Evolutionary conservation across 192 early-diverging fungal genomes (phyloP).

Genomic region (Podochytrium sp.): DNA sequence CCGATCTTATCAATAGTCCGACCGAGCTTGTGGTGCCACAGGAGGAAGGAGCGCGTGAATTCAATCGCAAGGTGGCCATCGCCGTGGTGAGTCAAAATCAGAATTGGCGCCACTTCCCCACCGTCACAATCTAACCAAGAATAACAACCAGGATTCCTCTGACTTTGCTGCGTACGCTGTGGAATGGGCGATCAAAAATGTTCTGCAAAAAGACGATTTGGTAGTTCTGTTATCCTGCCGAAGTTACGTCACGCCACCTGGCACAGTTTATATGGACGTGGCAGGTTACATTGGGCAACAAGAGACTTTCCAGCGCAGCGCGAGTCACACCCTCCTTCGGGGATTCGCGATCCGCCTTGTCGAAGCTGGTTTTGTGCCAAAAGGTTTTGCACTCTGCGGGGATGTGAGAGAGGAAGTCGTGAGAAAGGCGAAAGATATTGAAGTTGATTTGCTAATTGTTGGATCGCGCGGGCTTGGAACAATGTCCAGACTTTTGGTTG

Average conservation of each 20-base stretch:
- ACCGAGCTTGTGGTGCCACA: too few species aligned
- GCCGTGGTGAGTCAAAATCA: conserved; percentile 11
- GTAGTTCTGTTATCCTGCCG: conserved; percentile 38
- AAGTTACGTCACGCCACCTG: conserved; percentile 12
- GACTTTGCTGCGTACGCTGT: conserved; percentile 18
- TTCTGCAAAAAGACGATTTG: conserved; percentile 31
- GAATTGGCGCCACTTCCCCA: not conserved
- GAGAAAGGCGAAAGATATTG: conserved; percentile 40
- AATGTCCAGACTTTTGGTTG: conserved; percentile 8
- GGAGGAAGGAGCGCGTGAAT: too few species aligned
- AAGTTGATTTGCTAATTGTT: conserved; percentile 31
- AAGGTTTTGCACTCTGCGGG: conserved; percentile 39
- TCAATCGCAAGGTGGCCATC: conserved; percentile 27
- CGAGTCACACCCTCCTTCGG: conserved; percentile 12
- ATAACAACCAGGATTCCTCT: conserved; percentile 20
- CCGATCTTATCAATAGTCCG: too few species aligned
- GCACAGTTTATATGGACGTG: conserved; percentile 12
- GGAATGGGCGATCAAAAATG: conserved; percentile 39
- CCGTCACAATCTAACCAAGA: not conserved
- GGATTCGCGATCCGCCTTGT: not conserved
- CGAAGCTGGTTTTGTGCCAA: not conserved
- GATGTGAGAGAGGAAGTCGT: conserved; percentile 48
- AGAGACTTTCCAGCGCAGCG: conserved; percentile 5
- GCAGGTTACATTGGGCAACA: conserved; percentile 12
- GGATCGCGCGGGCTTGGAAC: conserved; percentile 21